phyloP scores from a whole-genome alignment of 2,329 filamentous ascomycete species.

The Penicillium carneum region DNA sequence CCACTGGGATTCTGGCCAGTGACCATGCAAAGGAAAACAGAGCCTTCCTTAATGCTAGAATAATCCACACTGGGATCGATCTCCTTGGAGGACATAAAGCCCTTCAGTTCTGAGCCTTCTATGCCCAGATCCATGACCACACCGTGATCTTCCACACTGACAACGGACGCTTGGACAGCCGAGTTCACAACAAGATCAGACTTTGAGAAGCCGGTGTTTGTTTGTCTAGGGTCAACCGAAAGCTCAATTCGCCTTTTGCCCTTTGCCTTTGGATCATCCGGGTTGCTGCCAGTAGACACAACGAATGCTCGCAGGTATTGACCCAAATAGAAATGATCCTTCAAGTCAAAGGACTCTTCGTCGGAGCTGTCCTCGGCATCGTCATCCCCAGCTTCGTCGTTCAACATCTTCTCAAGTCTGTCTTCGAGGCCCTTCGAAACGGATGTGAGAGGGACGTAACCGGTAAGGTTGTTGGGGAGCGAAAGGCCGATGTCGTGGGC shows the following conservation, averaged over 20 bases:
- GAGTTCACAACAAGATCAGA: constrained; percentile 76
- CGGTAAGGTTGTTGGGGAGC: constrained; percentile 89
- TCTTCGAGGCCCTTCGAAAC: constrained; percentile 81
- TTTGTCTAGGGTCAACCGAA: constrained; percentile 77
- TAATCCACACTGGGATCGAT: constrained; percentile 71
- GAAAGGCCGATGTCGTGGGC: constrained; percentile 79
- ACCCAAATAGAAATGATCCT: constrained; percentile 77
- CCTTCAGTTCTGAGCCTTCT: constrained; percentile 70
- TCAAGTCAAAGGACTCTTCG: constrained; percentile 72
- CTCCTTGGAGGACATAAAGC: constrained; percentile 86
- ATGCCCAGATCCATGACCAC: constrained; percentile 91
- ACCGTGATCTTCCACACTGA: constrained; percentile 94
- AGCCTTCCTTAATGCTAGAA: constrained; percentile 77
- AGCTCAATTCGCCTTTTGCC: constrained; percentile 84
- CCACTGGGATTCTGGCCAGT: constrained; percentile 76
- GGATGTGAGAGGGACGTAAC: constrained; percentile 89
- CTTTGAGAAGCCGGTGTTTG: constrained; percentile 76
- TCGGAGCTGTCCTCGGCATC: constrained; percentile 59
- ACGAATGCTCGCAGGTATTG: constrained; percentile 90
- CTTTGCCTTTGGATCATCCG: constrained; percentile 62
- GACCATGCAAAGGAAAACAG: constrained; percentile 83
- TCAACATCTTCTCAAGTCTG: constrained; percentile 72
- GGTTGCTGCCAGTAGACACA: constrained; percentile 72
- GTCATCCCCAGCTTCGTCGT: constrained; percentile 65
- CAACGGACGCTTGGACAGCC: constrained; percentile 84